A percentile compares a stretch with the other conserved stretches of the same genome.
phyloP scores from a whole-genome alignment of 176 grass and related monocot genomes.

The Panicum miliaceum region DNA sequence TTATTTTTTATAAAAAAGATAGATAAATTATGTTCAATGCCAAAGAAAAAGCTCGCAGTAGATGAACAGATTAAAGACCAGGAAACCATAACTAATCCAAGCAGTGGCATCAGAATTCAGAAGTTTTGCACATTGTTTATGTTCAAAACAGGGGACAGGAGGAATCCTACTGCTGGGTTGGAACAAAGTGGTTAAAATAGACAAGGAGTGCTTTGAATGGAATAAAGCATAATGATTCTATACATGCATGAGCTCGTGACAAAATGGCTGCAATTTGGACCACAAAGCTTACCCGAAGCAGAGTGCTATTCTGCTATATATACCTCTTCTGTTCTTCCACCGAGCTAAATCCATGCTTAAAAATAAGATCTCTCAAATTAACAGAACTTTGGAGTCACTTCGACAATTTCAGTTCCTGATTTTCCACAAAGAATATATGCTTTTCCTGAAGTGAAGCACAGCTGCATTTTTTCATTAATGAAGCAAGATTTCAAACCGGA shows the following conservation, averaged over 20 bases:
- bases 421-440: neutral
- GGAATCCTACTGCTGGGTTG: slow-evolving; percentile 46
- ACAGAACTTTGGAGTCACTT: neutral
- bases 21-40: slow-evolving; percentile 1
- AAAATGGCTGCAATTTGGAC: slow-evolving; percentile 36
- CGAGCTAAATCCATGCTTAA: neutral
- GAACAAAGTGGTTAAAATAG: slow-evolving; percentile 53
- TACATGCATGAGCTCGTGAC: slow-evolving; percentile 16
- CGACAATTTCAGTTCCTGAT: neutral
- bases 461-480: neutral
- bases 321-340: neutral
- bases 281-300: neutral
- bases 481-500: neutral
- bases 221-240: slow-evolving; percentile 48
- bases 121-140: slow-evolving; percentile 35
- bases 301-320: no score
- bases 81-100: slow-evolving; percentile 7
- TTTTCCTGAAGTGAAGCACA: neutral
- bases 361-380: neutral
- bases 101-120: slow-evolving; percentile 21
- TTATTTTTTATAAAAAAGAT: neutral
- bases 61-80: slow-evolving; percentile 19
- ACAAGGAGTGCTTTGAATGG: slow-evolving; percentile 19
- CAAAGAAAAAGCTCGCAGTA: neutral
- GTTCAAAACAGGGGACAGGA: slow-evolving; percentile 40